Conservation (phyloP, 1,284 basidiomycete species). For the Trametes versicolor region DNA sequence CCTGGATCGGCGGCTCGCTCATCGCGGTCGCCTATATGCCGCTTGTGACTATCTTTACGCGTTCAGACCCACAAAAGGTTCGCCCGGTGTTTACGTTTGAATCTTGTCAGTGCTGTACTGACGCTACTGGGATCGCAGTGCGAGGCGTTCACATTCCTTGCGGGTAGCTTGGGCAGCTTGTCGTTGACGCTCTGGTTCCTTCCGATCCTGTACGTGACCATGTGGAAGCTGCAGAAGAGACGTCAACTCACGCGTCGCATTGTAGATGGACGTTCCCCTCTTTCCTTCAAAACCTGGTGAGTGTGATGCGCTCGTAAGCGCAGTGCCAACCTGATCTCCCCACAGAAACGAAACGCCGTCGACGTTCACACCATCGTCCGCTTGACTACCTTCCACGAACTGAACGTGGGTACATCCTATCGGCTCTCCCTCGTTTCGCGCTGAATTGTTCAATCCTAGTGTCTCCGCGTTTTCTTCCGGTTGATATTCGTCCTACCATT, state of each 20-base stretch:
- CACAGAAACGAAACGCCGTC: conserved; percentile 63
- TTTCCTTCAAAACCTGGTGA: conserved; percentile 69
- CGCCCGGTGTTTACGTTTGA: conserved; percentile 31
- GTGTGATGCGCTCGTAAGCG: conserved; percentile 33
- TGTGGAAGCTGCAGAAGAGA: background rate
- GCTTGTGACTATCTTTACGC: conserved; percentile 68
- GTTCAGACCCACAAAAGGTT: conserved; percentile 66
- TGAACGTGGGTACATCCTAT: conserved; percentile 65
- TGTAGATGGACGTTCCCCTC: conserved; percentile 64
- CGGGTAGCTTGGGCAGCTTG: conserved; percentile 73
- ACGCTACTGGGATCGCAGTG: conserved; percentile 51
- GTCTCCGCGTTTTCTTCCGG: conserved; percentile 74
- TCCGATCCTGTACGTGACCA: conserved; percentile 64
- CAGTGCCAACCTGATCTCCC: conserved; percentile 6
- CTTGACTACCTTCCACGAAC: conserved; percentile 79
- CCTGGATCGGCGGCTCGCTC: conserved; percentile 71
- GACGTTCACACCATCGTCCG: conserved; percentile 71
- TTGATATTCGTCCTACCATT: conserved; percentile 72
- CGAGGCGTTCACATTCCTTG: conserved; percentile 74
- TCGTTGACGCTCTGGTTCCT: conserved; percentile 74
- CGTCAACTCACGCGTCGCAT: conserved; percentile 45
- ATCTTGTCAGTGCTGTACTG: background rate
- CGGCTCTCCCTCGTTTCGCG: background rate
- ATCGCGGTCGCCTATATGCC: conserved; percentile 75
- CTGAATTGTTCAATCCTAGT: conserved; percentile 49